These are phyloP conservation scores for Mallotus japonicus DNA, from an alignment of 441 rosid species.

Conservation along the genomic window DNA sequence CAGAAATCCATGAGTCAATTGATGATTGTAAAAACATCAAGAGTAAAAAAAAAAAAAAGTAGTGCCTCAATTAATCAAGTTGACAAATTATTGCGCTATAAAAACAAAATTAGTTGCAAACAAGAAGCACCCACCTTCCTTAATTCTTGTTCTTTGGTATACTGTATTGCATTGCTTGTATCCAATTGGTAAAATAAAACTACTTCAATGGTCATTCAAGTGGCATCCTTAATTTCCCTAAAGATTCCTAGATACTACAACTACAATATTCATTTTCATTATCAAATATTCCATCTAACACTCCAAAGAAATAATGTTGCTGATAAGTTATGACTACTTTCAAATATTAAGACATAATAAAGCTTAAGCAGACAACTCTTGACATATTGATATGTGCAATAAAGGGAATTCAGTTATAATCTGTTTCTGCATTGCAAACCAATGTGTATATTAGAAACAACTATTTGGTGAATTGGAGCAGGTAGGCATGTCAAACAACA, in stretches of 20 bases:
- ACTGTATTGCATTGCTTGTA: neutral
- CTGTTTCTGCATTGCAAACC: neutral
- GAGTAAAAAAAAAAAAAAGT: neutral
- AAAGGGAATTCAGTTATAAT: neutral
- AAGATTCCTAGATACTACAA: neutral
- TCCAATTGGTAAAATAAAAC: neutral
- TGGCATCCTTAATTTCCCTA: neutral
- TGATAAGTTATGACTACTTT: neutral
- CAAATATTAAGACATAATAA: neutral
- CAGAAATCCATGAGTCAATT: slow-evolving; percentile 26
- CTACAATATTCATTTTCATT: neutral
- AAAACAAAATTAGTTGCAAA: slow-evolving; percentile 11
- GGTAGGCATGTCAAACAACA: no score
- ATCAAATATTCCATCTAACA: neutral
- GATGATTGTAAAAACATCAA: neutral
- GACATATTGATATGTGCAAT: neutral
- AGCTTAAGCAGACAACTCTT: neutral
- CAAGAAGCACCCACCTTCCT: neutral
- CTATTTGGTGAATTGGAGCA: neutral
- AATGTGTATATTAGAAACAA: neutral
- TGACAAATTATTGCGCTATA: neutral
- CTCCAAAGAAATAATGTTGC: neutral
- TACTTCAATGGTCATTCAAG: neutral
- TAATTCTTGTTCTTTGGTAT: neutral
- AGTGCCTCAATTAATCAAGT: neutral